Evolutionary conservation across 225 moss, liverwort and hornwort genomes (phyloP), one percentile per base, ranked within the genome.

Genomic region (Ulota crispa): DNA sequence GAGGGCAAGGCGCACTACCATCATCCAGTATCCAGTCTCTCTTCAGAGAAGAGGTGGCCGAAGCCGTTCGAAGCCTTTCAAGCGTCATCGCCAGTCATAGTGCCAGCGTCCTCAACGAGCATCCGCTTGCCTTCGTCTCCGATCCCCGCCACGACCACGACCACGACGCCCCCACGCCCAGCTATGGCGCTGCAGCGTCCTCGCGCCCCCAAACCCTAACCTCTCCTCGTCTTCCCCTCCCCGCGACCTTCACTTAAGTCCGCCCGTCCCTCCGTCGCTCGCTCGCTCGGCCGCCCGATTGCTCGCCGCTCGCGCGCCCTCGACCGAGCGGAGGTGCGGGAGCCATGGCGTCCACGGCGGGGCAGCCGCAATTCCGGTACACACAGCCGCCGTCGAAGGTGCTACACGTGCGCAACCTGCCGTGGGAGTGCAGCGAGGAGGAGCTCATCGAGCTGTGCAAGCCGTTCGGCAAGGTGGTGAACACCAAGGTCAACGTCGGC

Each of bases 361-460:
- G 94, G 61, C 99, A 99, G 84, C 99, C 96, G 55, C 99, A 99
- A 92, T 99, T 99, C 78, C 96, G 99, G 34, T 99, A 99, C 83
- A 99, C 99, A 81, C 99, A 96, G 81, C 99, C 96, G 47, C 99
- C 99, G 64, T 99, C 99, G 36, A 99, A 96, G 89, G 99, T 99
- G 64, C 81, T 99, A 66, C 99, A 99, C 81, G 96, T 99, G 71
- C 89, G 99, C 71, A 99, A 99, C 87, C 77, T 99, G 89, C 99
- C 99, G 32, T 99, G 99, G 99, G 99, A 99, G 88, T 99, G 99
- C 89, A 99, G 99, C 85, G 96, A 96, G 77, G 99, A 99, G 89
- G 99, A 99, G 93, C 92, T 99, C 76, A 88, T 99, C 78, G 96
- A 99, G 86, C 88, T 99, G 0, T 99, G 99, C 82, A 99, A 96